phyloP scores from a whole-genome alignment of 2,329 filamentous ascomycete genomes.

The Colletotrichum coccodes region DNA sequence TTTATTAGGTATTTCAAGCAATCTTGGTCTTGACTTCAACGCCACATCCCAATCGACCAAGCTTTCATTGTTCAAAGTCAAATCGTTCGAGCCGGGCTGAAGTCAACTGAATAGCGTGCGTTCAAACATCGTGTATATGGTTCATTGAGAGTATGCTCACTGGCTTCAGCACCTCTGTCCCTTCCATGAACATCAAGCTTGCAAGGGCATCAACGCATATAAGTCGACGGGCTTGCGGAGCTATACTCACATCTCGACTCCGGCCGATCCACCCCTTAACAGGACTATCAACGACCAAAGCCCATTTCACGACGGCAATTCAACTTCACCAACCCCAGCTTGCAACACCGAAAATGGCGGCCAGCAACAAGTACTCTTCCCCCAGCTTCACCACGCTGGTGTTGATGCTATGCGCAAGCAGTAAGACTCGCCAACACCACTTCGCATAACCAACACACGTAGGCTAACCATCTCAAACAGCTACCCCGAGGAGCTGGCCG shows the following conservation, averaged over 20 bases:
- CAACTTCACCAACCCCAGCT: background rate
- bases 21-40: background rate
- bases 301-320: background rate
- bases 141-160: slow-evolving; percentile 13
- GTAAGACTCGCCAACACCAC: slow-evolving; percentile 58
- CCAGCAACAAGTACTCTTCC: slow-evolving; percentile 29
- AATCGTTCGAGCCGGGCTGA: background rate
- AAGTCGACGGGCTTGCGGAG: slow-evolving; percentile 26
- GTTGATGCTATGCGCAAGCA: slow-evolving; percentile 82
- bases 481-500: slow-evolving; percentile 89
- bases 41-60: background rate
- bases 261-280: background rate
- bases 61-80: background rate
- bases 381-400: slow-evolving; percentile 67
- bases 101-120: background rate
- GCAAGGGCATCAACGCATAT: slow-evolving; percentile 26
- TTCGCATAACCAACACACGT: background rate
- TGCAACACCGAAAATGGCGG: slow-evolving; percentile 3
- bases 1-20: background rate
- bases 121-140: background rate
- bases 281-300: too few relatives aligned
- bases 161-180: background rate
- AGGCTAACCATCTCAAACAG: slow-evolving; percentile 54
- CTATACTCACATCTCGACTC: slow-evolving; percentile 2
- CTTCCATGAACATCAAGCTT: slow-evolving; percentile 16